These are phyloP conservation scores for Zasmidium angulare DNA, from an alignment of 2,329 filamentous ascomycete species.

Conservation along the genomic window DNA sequence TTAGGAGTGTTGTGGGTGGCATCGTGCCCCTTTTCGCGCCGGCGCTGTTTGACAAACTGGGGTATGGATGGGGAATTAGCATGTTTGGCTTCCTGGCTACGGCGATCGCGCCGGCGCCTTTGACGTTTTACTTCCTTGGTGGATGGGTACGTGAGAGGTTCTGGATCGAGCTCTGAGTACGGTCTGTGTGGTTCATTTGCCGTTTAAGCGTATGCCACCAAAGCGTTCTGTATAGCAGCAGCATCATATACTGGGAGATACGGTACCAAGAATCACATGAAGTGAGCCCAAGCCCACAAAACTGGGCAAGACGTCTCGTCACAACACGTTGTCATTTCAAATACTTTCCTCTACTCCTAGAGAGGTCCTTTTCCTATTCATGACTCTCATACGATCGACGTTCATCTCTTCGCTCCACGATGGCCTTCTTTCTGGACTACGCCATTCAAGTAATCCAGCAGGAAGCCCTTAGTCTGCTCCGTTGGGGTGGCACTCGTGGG, in stretches of 20 bases:
- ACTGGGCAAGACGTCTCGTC: background rate
- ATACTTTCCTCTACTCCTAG: background rate
- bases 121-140: constrained; percentile 52
- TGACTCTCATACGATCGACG: background rate
- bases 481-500: constrained; percentile 26
- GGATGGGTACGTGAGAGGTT: constrained; percentile 48
- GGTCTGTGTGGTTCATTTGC: too few relatives aligned
- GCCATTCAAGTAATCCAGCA: constrained; percentile 38
- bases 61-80: constrained; percentile 53
- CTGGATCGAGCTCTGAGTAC: constrained; percentile 35
- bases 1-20: constrained; percentile 48
- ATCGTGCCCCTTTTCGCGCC: constrained; percentile 49
- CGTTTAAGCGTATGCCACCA: too few relatives aligned
- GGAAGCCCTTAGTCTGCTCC: constrained; percentile 36
- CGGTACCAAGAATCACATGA: background rate
- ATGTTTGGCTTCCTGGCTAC: constrained; percentile 49
- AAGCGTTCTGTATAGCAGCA: too few relatives aligned
- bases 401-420: constrained; percentile 2
- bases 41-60: constrained; percentile 43
- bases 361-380: background rate
- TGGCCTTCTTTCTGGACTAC: constrained; percentile 36
- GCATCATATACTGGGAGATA: background rate
- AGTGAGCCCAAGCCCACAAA: background rate
- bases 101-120: constrained; percentile 49
- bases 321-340: background rate